These are phyloP conservation scores for Dentiscutata heterogama DNA, from an alignment of 371 early-diverging fungal genomes.

Conservation along the genomic window DNA sequence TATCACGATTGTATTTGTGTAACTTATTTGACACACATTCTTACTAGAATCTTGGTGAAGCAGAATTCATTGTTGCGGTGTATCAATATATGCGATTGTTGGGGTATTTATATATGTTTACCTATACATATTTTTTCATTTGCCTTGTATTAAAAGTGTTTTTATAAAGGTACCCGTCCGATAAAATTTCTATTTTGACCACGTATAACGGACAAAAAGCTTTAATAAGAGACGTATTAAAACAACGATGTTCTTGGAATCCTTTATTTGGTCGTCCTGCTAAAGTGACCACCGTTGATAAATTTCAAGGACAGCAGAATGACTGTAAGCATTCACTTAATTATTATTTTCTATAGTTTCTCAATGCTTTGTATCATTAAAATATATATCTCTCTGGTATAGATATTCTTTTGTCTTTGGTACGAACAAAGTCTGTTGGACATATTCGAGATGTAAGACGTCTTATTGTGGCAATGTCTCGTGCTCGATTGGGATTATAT, in stretches of 20 bases:
- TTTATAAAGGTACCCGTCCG: constrained; percentile 75
- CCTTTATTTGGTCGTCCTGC: constrained; percentile 80
- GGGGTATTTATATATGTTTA: constrained; percentile 62
- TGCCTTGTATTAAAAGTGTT: background rate
- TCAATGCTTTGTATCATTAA: background rate
- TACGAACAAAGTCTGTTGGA: constrained; percentile 90
- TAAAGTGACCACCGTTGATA: constrained; percentile 89
- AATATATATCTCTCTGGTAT: background rate
- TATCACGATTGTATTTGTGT: background rate
- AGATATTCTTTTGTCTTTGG: constrained; percentile 94
- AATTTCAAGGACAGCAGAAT: constrained; percentile 95
- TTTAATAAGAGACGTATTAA: constrained; percentile 89
- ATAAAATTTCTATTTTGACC: constrained; percentile 89
- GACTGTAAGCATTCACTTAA: constrained; percentile 71
- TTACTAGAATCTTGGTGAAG: constrained; percentile 96
- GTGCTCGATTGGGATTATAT: constrained; percentile 94
- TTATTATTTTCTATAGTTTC: background rate
- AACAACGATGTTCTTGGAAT: constrained; percentile 86
- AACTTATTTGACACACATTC: background rate
- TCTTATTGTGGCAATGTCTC: constrained; percentile 89
- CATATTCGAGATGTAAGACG: constrained; percentile 93
- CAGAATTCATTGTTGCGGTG: constrained; percentile 94
- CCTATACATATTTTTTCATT: background rate
- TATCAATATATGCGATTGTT: constrained; percentile 96
- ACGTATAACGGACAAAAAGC: constrained; percentile 97